Percentiles rank a stretch among this genome's conserved stretches.
These are phyloP conservation scores for Aquilaria yunnanensis DNA, from an alignment of 345 rosid species.

Conservation along the genomic window DNA sequence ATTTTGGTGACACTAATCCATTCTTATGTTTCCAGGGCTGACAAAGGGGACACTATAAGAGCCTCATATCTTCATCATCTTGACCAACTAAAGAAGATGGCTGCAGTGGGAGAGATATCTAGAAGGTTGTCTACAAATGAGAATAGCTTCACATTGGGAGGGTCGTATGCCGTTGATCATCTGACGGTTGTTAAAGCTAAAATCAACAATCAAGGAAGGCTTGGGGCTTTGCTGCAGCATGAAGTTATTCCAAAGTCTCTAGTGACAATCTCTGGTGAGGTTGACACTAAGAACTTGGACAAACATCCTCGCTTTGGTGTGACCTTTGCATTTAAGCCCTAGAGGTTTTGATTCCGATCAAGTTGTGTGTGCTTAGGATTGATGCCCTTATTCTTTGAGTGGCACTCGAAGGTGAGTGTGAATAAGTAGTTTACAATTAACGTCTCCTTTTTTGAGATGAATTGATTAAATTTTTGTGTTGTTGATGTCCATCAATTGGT, in stretches of 20 bases:
- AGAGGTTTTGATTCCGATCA: conserved; percentile 10
- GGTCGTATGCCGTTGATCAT: conserved; percentile 63
- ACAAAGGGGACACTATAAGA: conserved; percentile 78
- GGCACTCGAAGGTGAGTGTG: conserved; percentile 29
- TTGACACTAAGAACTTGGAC: conserved; percentile 80
- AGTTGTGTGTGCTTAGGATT: conserved; percentile 14
- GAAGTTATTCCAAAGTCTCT: conserved; percentile 75
- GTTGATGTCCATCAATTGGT: no score
- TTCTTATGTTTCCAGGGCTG: conserved; percentile 45
- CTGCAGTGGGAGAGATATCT: conserved; percentile 71
- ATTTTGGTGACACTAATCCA: neutral
- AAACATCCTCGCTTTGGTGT: conserved; percentile 78
- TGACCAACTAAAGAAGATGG: conserved; percentile 53
- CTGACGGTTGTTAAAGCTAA: conserved; percentile 74
- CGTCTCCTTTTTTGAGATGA: no score
- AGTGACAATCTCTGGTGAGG: conserved; percentile 72
- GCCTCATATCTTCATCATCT: conserved; percentile 73
- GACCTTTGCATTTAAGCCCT: conserved; percentile 76
- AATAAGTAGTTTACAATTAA: conserved; percentile 24
- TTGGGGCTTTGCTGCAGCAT: conserved; percentile 81
- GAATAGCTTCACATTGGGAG: conserved; percentile 79
- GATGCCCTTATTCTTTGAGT: conserved; percentile 9
- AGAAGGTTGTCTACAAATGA: conserved; percentile 87
- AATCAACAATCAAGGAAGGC: conserved; percentile 75
- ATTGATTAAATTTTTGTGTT: no score